Evolutionary conservation across 805 yeast species (phyloP), one percentile per base, ranked within the genome.

Genomic region (Huiozyma naganishii): DNA sequence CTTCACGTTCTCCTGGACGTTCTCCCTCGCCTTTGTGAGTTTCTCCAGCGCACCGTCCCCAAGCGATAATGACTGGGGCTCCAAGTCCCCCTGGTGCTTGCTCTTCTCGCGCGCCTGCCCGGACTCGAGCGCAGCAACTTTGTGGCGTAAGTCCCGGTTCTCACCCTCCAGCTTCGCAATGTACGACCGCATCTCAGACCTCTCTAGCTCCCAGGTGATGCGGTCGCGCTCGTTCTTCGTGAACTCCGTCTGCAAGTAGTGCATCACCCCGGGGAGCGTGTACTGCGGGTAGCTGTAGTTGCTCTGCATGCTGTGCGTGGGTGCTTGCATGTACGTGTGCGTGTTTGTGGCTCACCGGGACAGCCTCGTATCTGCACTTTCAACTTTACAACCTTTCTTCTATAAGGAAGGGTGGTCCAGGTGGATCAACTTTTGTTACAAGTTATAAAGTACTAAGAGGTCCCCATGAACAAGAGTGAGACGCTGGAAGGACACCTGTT

Each of bases 161-260:
- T 77, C 80, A 34, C 77, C 72, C 50, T 76, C 80, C 13, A 77
- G 60, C 40, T 65, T 67, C 4, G 76, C 70, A 39, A 77, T 72
- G 30, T 64, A 57, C 29, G 70, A 65, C 58, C 69, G 73, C 80
- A 78, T 73, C 52, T 78, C 83, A 13, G 78, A 76, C 33, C 72
- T 65, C 53, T 78, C 83, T 41, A 76, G 61, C 46, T 73, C 79
- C 79, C 80, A 77, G 37, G 72, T 72, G 42, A 78, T 74, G 41
- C 79, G 64, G 50, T 75, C 77, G 43, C 76, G 71, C 55, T 79
- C 83, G 55, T 73, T 75, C 46, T 69, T 71, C 43, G 79, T 77
- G 71, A 78, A 77, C 51, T 79, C 83, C 27, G 73, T 64, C 54
- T 79, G 83, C 52, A 79, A 66, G 48, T 73, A 79, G 53, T 76